Base-by-base conservation (phyloP, 169 alveolate genomes). In the Ichthyophthirius multifiliis region DNA sequence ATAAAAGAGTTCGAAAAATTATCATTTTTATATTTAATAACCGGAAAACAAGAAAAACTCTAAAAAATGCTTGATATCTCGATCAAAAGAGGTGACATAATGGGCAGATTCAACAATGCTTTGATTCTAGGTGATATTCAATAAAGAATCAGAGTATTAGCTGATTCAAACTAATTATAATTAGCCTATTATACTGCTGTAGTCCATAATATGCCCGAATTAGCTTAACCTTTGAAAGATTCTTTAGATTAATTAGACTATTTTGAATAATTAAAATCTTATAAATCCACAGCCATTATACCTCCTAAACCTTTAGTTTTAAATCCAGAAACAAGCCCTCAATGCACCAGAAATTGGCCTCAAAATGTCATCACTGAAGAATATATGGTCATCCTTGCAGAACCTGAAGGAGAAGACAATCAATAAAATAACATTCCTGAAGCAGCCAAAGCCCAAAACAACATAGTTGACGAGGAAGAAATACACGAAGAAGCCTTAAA, bases 61-160 rank as follows among this genome's bases (percentile, higher is more conserved):
- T 83, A 86, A 76, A 92, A 91, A 79, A 93, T 97, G 95, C 83
- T 89, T 79, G 84, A 78, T 77, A 91, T 95, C 3, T 91, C 97
- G 4, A 82, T 92, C 83, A 91, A 91, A 82, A 74, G 96, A 74
- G 94, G 94, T 10, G 97, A 95, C 81, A 81, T 85, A 43, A 88
- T 93, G 89, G 63, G 95, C 18, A 85, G 97, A 82, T 95, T 92
- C 93, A 92, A 93, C 82, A 94, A 95, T 76, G 79, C 95, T 0
- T 76, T 97, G 34, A 84, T 87, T 83, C 86, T 95, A 43, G 98
- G 98, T 10, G 95, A 94, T 62, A 90, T 95, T 43, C 94, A 90
- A 35, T 97, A 96, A 87, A 90, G 98, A 84, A 94, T 96, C 18
- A 91, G 93, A 79, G 90, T 96, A 34, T 82, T 97, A 73, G 94